phyloP scores from a whole-genome alignment of 768 basidiomycete genomes.

The Phaeotremella fagi region DNA sequence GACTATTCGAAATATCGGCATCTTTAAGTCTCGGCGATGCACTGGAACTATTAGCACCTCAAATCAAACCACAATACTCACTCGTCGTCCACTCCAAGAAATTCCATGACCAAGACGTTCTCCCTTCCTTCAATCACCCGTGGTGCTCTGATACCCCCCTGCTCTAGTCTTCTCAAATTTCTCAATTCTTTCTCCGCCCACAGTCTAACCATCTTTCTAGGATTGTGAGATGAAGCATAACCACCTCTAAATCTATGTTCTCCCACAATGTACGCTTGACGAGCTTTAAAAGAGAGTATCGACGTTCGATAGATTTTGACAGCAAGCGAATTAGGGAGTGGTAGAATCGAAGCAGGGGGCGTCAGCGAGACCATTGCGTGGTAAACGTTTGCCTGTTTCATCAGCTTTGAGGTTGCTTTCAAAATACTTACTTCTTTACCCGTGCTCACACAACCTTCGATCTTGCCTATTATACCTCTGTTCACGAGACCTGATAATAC shows the following conservation, averaged over 20 bases:
- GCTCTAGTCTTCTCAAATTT: slow-evolving; percentile 75
- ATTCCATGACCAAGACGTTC: slow-evolving; percentile 94
- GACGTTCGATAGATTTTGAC: slow-evolving; percentile 99
- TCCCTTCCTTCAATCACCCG: slow-evolving; percentile 89
- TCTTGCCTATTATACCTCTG: slow-evolving; percentile 75
- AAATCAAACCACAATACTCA: slow-evolving; percentile 49
- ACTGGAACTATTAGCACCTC: slow-evolving; percentile 52
- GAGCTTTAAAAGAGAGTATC: slow-evolving; percentile 92
- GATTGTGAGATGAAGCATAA: slow-evolving; percentile 65
- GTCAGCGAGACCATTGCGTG: slow-evolving; percentile 64
- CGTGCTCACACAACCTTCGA: slow-evolving; percentile 94
- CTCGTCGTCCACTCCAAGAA: slow-evolving; percentile 81
- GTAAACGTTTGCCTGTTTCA: slow-evolving; percentile 99
- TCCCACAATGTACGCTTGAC: slow-evolving; percentile 93
- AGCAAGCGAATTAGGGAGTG: slow-evolving; percentile 60
- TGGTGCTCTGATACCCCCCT: slow-evolving; percentile 81
- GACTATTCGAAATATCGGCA: slow-evolving; percentile 58
- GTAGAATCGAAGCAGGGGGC: slow-evolving; percentile 17
- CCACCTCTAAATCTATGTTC: slow-evolving; percentile 92
- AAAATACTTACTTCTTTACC: slow-evolving; percentile 77
- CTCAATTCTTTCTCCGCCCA: slow-evolving; percentile 99
- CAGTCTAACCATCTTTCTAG: slow-evolving; percentile 94
- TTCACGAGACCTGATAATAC: slow-evolving; percentile 97
- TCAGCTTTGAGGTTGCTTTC: slow-evolving; percentile 1
- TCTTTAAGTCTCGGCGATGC: slow-evolving; percentile 93